Percentiles rank a stretch among this genome's conserved stretches.
These are phyloP conservation scores for Globisporangium iwayamae DNA, from an alignment of 352 stramenopile species.

Conservation along the genomic window DNA sequence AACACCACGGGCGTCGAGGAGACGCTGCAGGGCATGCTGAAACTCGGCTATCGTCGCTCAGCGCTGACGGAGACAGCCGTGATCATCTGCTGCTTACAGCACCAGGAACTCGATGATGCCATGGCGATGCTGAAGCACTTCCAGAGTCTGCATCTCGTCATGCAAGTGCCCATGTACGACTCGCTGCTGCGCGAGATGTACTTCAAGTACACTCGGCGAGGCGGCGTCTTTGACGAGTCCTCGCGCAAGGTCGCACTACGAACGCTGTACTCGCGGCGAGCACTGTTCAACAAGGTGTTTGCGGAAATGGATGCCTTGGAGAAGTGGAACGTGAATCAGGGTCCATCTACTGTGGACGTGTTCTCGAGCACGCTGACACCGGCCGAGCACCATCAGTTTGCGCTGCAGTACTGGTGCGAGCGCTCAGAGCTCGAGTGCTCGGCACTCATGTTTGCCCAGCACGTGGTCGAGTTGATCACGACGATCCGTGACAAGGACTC, in stretches of 20 bases:
- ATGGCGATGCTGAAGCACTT: constrained; percentile 41
- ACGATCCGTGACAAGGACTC: constrained; percentile 66
- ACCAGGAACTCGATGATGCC: constrained; percentile 30
- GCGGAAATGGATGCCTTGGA: constrained; percentile 37
- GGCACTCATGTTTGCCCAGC: constrained; percentile 69
- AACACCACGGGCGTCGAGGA: constrained; percentile 49
- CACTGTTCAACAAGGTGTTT: constrained; percentile 56
- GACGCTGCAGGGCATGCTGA: constrained; percentile 40
- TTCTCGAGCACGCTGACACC: not conserved
- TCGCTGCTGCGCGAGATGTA: constrained; percentile 74
- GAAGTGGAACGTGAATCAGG: not conserved
- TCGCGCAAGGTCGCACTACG: constrained; percentile 55
- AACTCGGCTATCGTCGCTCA: constrained; percentile 43
- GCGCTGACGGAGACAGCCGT: constrained; percentile 53
- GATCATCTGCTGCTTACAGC: constrained; percentile 64
- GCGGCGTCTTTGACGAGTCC: constrained; percentile 51
- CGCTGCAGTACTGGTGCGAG: constrained; percentile 47
- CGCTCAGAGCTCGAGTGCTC: constrained; percentile 36
- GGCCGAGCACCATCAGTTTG: constrained; percentile 1
- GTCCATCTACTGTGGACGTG: not conserved
- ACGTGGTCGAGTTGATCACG: constrained; percentile 63
- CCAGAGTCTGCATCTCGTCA: constrained; percentile 37
- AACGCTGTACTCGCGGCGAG: constrained; percentile 51
- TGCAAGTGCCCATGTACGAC: constrained; percentile 61
- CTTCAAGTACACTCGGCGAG: constrained; percentile 69